These are phyloP conservation scores for Arthrinium puccinioides DNA, from an alignment of 2,329 filamentous ascomycete genomes.

Conservation along the genomic window DNA sequence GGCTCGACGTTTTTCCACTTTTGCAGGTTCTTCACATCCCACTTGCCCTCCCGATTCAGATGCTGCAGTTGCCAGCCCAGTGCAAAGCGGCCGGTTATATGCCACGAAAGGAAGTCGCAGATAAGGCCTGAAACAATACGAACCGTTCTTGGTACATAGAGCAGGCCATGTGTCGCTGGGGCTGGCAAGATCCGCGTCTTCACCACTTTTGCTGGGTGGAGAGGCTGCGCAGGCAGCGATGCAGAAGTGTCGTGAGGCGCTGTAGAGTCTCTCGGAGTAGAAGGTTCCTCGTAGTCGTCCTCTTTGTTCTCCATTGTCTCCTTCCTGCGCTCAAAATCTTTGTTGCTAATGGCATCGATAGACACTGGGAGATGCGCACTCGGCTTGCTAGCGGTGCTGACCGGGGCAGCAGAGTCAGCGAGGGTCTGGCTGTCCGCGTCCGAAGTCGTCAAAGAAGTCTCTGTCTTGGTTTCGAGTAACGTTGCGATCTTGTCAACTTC, in stretches of 20 bases:
- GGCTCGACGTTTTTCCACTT: constrained; percentile 82
- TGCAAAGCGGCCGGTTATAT: constrained; percentile 71
- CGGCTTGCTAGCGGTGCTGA: constrained; percentile 27
- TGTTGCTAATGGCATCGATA: constrained; percentile 30
- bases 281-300: constrained; percentile 30
- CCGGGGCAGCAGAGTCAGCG: constrained; percentile 38
- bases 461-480: constrained; percentile 24
- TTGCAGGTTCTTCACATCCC: constrained; percentile 92
- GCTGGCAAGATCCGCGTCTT: constrained; percentile 64
- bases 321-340: constrained; percentile 26
- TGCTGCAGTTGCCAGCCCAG: constrained; percentile 89
- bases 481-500: constrained; percentile 62
- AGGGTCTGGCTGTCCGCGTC: background rate
- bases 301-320: constrained; percentile 14
- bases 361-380: constrained; percentile 24
- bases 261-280: constrained; percentile 36
- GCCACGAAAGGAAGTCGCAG: constrained; percentile 68
- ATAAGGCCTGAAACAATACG: constrained; percentile 75
- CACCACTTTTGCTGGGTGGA: constrained; percentile 46
- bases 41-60: constrained; percentile 84
- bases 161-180: constrained; percentile 72
- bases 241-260: constrained; percentile 18
- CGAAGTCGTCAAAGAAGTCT: background rate
- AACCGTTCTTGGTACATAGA: constrained; percentile 71
- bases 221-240: constrained; percentile 39